Evolutionary conservation across 75 land plant species (phyloP).

Genomic region (Azolla pinnata): DNA sequence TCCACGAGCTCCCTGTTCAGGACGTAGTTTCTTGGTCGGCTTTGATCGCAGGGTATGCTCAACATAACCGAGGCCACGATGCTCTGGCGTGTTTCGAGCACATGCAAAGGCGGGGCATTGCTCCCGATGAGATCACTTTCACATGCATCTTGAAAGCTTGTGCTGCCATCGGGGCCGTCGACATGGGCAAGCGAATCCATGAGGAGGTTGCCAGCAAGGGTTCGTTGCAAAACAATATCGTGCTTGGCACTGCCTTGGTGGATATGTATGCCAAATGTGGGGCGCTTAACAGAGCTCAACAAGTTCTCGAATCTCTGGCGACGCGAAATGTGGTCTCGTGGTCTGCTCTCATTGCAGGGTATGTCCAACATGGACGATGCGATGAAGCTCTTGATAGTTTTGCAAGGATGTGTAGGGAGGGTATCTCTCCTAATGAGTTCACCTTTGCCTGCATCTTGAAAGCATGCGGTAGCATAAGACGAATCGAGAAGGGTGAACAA

Average conservation of each 20-base stretch:
- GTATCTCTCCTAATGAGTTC: conserved; percentile 9
- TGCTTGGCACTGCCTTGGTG: conserved; percentile 35
- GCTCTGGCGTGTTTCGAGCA: conserved; percentile 40
- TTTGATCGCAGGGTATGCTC: conserved; percentile 39
- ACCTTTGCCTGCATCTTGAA: conserved; percentile 8
- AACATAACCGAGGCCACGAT: conserved; percentile 36
- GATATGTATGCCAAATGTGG: conserved; percentile 55
- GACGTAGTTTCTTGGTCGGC: conserved; percentile 55
- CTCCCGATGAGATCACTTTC: conserved; percentile 20
- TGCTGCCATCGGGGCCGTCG: conserved; percentile 20
- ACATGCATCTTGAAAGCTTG: conserved; percentile 37
- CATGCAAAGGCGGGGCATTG: conserved; percentile 26
- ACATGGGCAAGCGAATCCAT: conserved; percentile 38
- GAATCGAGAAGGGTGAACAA: background rate
- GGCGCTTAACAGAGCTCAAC: conserved; percentile 1
- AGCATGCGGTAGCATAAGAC: conserved; percentile 9
- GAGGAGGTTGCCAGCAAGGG: conserved; percentile 34
- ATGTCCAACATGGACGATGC: conserved; percentile 4
- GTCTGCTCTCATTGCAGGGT: conserved; percentile 24
- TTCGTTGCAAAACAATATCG: conserved; percentile 19
- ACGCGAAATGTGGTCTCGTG: conserved; percentile 10
- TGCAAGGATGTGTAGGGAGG: conserved; percentile 1
- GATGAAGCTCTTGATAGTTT: conserved; percentile 12
- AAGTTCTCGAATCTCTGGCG: conserved; percentile 7
- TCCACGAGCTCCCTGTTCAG: conserved; percentile 23